Percentiles rank a stretch among this genome's conserved stretches.
These are phyloP conservation scores for Sclerotinia nivalis DNA, from an alignment of 2,329 filamentous ascomycete species.

Conservation along the genomic window DNA sequence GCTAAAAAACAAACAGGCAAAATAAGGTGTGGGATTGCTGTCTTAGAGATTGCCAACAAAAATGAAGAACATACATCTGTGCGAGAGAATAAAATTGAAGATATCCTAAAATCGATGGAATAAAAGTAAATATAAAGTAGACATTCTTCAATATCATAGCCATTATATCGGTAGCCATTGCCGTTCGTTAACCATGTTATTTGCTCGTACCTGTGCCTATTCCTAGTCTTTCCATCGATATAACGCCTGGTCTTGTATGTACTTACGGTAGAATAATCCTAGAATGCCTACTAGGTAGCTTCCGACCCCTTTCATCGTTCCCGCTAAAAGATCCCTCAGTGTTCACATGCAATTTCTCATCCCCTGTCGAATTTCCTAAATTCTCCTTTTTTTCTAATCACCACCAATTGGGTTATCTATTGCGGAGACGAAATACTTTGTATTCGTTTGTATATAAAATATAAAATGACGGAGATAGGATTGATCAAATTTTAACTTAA, in stretches of 20 bases:
- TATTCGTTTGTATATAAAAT: not conserved
- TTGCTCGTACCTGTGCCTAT: conserved; percentile 17
- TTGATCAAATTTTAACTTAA: not conserved
- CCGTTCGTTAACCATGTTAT: not conserved
- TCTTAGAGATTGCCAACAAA: not conserved
- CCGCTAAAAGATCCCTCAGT: not conserved
- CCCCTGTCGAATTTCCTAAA: not conserved
- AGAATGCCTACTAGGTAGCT: not conserved
- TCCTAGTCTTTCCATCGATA: not conserved
- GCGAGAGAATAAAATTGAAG: not conserved
- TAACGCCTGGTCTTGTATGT: not conserved
- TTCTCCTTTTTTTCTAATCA: not conserved
- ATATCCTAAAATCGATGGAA: not conserved
- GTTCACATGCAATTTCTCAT: not conserved
- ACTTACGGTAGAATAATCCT: not conserved
- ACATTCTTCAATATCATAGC: not conserved
- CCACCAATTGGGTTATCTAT: not conserved
- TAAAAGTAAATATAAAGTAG: not conserved
- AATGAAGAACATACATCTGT: not conserved
- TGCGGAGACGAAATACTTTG: not conserved
- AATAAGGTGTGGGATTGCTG: not conserved
- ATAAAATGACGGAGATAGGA: not conserved
- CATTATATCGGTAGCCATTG: not conserved
- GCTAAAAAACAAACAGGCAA: not conserved
- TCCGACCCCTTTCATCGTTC: not conserved